Base-by-base conservation (phyloP, 805 yeast species). In the Yarrowia divulgata region DNA sequence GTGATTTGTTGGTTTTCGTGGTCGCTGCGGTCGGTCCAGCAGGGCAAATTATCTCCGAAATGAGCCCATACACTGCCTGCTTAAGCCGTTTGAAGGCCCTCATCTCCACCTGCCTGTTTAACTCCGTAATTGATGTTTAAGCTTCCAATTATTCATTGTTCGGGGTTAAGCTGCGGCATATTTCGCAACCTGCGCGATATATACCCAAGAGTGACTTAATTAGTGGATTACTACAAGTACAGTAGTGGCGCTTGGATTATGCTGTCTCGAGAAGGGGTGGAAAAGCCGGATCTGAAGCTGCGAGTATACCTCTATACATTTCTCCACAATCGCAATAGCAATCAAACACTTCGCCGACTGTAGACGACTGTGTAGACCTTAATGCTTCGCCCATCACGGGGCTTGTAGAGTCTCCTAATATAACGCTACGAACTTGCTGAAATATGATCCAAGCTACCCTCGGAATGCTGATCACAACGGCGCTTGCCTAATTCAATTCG, bases 161-260 rank as follows among this genome's bases (percentile, higher is more conserved):
- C 60, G 60, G 60, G 23, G 45, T 18, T 54, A 54, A 54, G 45
- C 60, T 54, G 60, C 60, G 60, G 60, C 45, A 54, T 54, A 52
- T 52, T 16, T 19, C 16, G 45, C 45, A 19, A 54, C 60, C 60
- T 54, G 60, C 60, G 60, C 60, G 60, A 54, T 54, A 54, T 54
- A 54, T 54, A 35, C n/a, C 43, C 9, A 37, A 18, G 13, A 18
- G 3, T 23, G 29, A 23, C 16, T 19, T 12, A 3, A 4, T 12
- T 10, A 50, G 29, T 34, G 40, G 34, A 40, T 8, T 34, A 12
- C 57, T 50, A 23, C 29, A 23, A 23, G 29, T 2, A 4, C 29
- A 23, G 29, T 23, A 50, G 57, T 34, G 29, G 12, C 57, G 43
- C 58, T 8, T 52, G n/a, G 58, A 52, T 52, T 52, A 52, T 52